phyloP scores from a whole-genome alignment of 2,329 filamentous ascomycete species.

The Akanthomyces uredinophilus region DNA sequence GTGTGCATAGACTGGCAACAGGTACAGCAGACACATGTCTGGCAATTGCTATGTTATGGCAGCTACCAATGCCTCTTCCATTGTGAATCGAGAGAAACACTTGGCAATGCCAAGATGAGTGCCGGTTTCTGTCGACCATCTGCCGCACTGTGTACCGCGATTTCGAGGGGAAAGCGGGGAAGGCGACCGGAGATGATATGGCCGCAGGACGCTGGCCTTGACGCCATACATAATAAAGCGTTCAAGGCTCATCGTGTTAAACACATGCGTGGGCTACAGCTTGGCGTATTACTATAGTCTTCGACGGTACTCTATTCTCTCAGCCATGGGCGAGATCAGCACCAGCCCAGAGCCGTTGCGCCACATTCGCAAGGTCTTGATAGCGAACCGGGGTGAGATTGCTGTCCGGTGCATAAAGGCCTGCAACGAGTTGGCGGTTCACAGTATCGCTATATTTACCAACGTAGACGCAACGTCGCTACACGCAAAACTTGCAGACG shows the following conservation, averaged over 20 bases:
- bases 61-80: no score
- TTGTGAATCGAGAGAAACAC: no score
- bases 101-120: not conserved
- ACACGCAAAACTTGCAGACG: slow-evolving; percentile 49
- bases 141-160: not conserved
- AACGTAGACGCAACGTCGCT: slow-evolving; percentile 48
- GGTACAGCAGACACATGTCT: no score
- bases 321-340: slow-evolving; percentile 21
- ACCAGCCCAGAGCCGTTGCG: slow-evolving; percentile 26
- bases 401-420: slow-evolving; percentile 45
- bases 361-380: slow-evolving; percentile 33
- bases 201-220: not conserved
- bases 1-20: no score
- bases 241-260: no score
- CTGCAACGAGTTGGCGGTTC: slow-evolving; percentile 42
- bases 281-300: not conserved
- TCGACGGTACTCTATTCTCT: not conserved
- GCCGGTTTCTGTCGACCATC: not conserved
- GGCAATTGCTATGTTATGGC: no score
- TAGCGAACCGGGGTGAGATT: slow-evolving; percentile 58
- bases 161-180: not conserved
- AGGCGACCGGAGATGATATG: not conserved
- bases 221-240: no score
- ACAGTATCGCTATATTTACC: slow-evolving; percentile 50
- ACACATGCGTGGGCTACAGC: no score